Conservation (phyloP, 768 basidiomycete genomes). For the Boletales sp. region DNA sequence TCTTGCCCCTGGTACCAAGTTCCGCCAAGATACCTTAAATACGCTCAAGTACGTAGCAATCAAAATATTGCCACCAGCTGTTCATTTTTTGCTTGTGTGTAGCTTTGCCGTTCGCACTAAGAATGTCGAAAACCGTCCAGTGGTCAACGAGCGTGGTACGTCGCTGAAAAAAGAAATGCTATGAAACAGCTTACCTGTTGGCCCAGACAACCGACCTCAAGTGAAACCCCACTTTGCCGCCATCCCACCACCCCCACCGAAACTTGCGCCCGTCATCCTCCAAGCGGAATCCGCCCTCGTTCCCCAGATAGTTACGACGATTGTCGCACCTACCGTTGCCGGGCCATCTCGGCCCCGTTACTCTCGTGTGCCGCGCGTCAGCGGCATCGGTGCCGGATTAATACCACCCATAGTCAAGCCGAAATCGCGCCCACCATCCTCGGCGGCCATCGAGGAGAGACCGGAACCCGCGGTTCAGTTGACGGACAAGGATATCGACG, state of each 20-base stretch:
- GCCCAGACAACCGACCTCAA: constrained; percentile 53
- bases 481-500: constrained; percentile 72
- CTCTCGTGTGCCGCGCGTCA: constrained; percentile 32
- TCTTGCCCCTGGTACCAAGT: constrained; percentile 77
- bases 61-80: neutral
- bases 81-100: constrained; percentile 9
- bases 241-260: constrained; percentile 42
- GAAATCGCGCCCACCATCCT: constrained; percentile 17
- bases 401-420: constrained; percentile 20
- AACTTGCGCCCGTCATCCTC: constrained; percentile 44
- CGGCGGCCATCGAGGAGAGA: constrained; percentile 13
- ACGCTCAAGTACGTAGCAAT: constrained; percentile 69
- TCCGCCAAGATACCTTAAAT: constrained; percentile 84
- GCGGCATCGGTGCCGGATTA: constrained; percentile 25
- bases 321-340: constrained; percentile 17
- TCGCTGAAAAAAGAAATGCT: neutral
- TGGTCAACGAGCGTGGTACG: constrained; percentile 73
- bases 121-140: constrained; percentile 80
- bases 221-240: constrained; percentile 68
- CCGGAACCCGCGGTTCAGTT: constrained; percentile 27
- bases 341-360: constrained; percentile 18
- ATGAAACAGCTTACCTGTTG: neutral
- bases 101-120: constrained; percentile 83
- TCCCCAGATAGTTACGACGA: constrained; percentile 7
- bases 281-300: constrained; percentile 37